Percentiles rank a stretch among this genome's conserved stretches.
phyloP scores from a whole-genome alignment of 2,329 filamentous ascomycete species.

The Curvularia hawaiiensis region DNA sequence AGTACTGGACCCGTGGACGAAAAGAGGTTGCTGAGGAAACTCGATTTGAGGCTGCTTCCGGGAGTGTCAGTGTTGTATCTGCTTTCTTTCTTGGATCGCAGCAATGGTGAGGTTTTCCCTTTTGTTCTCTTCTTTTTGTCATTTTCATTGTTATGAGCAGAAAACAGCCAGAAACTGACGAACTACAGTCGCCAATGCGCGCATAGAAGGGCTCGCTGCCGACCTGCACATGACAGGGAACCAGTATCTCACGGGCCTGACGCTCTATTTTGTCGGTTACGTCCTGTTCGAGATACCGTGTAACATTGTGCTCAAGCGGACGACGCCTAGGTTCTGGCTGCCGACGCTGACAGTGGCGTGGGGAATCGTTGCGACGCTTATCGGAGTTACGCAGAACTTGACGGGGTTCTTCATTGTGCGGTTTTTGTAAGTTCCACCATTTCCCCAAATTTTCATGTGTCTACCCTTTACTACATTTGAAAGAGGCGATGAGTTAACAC shows the following conservation, averaged over 20 bases:
- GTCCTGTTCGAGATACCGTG: constrained; percentile 61
- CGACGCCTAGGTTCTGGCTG: constrained; percentile 56
- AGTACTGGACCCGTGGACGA: constrained; percentile 54
- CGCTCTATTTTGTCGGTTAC: constrained; percentile 66
- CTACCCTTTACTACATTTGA: background rate
- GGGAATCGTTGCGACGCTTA: constrained; percentile 58
- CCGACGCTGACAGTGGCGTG: constrained; percentile 56
- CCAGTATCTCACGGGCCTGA: constrained; percentile 69
- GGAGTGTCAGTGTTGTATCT: constrained; percentile 52
- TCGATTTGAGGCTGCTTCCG: constrained; percentile 51
- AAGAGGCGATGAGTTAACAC: background rate
- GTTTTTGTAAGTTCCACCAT: constrained; percentile 49
- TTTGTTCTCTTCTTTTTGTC: background rate
- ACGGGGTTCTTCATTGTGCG: constrained; percentile 54
- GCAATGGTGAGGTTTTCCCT: constrained; percentile 33
- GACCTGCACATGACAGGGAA: constrained; percentile 45
- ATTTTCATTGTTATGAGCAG: background rate
- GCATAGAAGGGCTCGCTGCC: constrained; percentile 44
- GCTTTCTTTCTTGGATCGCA: constrained; percentile 45
- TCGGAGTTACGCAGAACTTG: constrained; percentile 55
- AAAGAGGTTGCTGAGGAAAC: constrained; percentile 63
- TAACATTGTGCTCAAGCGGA: constrained; percentile 64
- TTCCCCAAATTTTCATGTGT: background rate
- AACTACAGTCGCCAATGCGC: constrained; percentile 52
- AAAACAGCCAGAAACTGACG: background rate